These are phyloP conservation scores for Scopulariopsis brevicaulis DNA, from an alignment of 2,329 filamentous ascomycete species.

Conservation along the genomic window DNA sequence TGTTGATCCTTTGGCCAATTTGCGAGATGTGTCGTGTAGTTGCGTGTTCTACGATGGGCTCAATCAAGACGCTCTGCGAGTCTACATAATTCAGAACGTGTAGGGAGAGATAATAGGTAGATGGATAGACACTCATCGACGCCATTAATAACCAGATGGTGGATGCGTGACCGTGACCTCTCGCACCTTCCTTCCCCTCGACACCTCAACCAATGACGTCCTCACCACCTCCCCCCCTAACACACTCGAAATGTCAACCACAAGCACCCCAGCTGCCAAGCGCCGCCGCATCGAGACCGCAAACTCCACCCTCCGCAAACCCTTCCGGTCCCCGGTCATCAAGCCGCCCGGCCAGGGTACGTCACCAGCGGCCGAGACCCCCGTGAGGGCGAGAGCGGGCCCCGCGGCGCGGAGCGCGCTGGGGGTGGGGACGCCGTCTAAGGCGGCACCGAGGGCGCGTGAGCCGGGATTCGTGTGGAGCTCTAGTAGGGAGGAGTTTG, in stretches of 20 bases:
- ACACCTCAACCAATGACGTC: neutral
- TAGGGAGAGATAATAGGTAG: no score
- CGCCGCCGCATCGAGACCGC: conserved; percentile 8
- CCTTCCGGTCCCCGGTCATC: conserved; percentile 8
- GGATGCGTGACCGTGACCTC: no score
- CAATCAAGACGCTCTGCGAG: no score
- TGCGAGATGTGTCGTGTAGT: no score
- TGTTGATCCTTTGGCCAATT: no score
- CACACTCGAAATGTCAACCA: conserved; percentile 3
- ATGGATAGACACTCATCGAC: no score
- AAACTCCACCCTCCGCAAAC: conserved; percentile 8
- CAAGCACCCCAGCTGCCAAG: conserved; percentile 7
- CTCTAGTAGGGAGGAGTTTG: neutral
- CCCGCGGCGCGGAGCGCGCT: neutral
- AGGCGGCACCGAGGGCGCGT: neutral
- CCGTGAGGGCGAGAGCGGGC: neutral
- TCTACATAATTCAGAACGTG: no score
- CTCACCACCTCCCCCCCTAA: neutral
- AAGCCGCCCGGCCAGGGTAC: neutral
- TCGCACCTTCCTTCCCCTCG: neutral
- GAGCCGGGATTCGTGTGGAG: neutral
- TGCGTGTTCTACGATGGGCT: no score
- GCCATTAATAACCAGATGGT: no score
- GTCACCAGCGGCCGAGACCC: neutral
- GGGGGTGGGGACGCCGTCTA: neutral